Conservation (phyloP, 2,329 filamentous ascomycete species). For the Cryphonectria radicalis region DNA sequence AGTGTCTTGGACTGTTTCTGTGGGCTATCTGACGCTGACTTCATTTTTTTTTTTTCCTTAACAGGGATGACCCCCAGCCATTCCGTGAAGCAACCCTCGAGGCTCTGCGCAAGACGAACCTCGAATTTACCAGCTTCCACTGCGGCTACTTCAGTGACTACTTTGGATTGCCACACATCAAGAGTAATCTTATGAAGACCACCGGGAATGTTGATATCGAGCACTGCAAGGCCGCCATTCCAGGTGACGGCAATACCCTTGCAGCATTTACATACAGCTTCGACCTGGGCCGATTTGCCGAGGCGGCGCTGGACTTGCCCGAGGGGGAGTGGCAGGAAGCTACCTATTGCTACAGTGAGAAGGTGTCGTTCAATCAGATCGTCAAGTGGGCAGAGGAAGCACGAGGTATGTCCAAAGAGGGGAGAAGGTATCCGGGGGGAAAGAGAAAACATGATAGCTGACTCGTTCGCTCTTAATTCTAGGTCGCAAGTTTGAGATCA, state of each 20-base stretch:
- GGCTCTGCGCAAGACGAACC: background rate
- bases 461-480: background rate
- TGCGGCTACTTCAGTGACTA: background rate
- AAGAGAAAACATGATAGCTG: background rate
- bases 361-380: background rate
- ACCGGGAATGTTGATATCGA: background rate
- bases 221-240: background rate
- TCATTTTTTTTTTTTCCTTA: background rate
- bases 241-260: background rate
- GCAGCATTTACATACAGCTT: conserved; percentile 4
- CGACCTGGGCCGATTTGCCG: background rate
- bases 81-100: conserved; percentile 1
- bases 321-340: conserved; percentile 9
- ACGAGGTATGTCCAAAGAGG: background rate
- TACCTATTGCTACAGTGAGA: background rate
- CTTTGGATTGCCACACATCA: conserved; percentile 1
- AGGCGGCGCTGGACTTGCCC: conserved; percentile 4
- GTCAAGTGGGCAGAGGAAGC: background rate
- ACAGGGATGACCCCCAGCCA: background rate
- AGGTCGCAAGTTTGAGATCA: background rate
- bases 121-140: conserved; percentile 1
- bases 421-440: no score
- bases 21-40: background rate
- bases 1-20: background rate
- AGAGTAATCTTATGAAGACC: background rate